Percentiles rank a stretch among this genome's conserved stretches.
Evolutionary conservation across 1,284 basidiomycete genomes (phyloP).

Genomic region (Ceraceosorus guamensis): DNA sequence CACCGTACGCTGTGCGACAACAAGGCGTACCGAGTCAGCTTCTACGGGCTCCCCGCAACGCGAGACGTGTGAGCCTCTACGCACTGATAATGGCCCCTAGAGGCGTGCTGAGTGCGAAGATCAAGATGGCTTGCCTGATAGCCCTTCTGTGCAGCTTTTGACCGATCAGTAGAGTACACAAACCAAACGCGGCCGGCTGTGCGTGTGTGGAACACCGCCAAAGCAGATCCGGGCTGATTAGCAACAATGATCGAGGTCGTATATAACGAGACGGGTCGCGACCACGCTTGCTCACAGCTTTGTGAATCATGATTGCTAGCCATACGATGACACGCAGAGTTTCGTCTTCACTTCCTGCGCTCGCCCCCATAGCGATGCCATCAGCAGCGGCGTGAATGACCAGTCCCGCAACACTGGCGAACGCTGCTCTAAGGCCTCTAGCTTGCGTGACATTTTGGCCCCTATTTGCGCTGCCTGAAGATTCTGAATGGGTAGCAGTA

Average conservation of each 20-base stretch:
- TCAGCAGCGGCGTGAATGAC: slow-evolving; percentile 43
- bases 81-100: slow-evolving; percentile 31
- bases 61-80: not conserved
- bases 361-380: slow-evolving; percentile 45
- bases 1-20: slow-evolving; percentile 6
- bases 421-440: slow-evolving; percentile 17
- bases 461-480: no score
- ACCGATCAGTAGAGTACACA: slow-evolving; percentile 42
- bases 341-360: slow-evolving; percentile 23
- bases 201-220: no score
- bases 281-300: slow-evolving; percentile 32
- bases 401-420: slow-evolving; percentile 36
- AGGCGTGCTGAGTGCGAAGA: slow-evolving; percentile 37
- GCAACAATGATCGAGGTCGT: not conserved
- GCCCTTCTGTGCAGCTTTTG: slow-evolving; percentile 19
- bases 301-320: slow-evolving; percentile 45
- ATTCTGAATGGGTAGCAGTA: no score
- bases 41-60: not conserved
- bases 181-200: slow-evolving; percentile 37
- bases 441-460: no score
- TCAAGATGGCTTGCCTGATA: slow-evolving; percentile 27
- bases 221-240: not conserved
- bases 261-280: not conserved
- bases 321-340: slow-evolving; percentile 40
- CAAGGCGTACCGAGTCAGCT: no score